phyloP scores from a whole-genome alignment of 441 rosid genomes.

The Jatropha multifida region DNA sequence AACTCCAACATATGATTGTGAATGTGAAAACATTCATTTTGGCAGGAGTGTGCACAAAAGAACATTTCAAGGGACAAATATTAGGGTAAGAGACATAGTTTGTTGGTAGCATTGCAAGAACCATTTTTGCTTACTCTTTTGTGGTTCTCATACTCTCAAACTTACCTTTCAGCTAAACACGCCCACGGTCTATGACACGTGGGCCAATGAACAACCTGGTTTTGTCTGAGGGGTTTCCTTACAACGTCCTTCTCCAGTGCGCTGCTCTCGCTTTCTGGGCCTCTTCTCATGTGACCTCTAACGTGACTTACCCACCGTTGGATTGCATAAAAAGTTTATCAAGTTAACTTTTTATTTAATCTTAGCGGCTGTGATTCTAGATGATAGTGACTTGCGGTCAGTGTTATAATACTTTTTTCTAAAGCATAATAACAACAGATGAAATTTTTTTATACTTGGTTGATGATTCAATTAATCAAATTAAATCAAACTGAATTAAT shows the following conservation, averaged over 20 bases:
- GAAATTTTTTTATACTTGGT: too few species aligned
- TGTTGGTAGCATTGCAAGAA: too few species aligned
- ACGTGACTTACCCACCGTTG: constrained; percentile 21
- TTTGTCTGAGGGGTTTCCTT: constrained; percentile 38
- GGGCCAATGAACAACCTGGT: constrained; percentile 43
- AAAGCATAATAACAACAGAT: too few species aligned
- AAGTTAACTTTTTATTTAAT: neutral
- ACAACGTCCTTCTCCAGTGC: constrained; percentile 43
- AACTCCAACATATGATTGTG: too few species aligned
- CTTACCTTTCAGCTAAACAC: constrained; percentile 9
- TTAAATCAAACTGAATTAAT: too few species aligned
- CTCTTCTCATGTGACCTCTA: constrained; percentile 14
- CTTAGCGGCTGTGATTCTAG: neutral
- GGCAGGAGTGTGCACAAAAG: too few species aligned
- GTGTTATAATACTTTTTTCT: too few species aligned
- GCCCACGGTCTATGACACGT: constrained; percentile 38
- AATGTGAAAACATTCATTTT: too few species aligned
- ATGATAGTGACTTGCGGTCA: neutral
- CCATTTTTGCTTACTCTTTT: neutral
- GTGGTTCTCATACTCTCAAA: neutral
- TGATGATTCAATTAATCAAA: too few species aligned
- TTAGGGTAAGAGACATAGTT: too few species aligned
- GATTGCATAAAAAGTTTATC: constrained; percentile 4
- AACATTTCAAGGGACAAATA: too few species aligned
- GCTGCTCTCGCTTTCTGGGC: constrained; percentile 32